Conservation (phyloP, 31 red algal genomes). For the Porphyra umbilicalis region DNA sequence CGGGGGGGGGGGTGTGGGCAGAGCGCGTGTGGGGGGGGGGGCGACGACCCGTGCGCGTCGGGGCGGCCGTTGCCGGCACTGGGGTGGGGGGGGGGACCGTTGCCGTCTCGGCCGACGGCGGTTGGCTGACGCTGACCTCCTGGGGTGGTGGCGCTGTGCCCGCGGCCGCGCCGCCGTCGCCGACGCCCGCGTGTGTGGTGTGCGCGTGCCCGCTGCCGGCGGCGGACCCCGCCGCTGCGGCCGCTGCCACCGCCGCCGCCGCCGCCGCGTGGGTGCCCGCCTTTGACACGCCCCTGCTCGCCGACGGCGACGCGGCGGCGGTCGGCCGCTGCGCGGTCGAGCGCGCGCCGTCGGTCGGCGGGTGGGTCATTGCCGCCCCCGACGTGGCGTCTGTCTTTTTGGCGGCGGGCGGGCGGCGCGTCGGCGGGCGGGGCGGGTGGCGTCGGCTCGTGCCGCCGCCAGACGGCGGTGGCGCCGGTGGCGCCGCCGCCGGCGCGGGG, state of each 20-base stretch:
- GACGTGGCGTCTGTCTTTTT: background rate
- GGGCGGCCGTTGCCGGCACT: background rate
- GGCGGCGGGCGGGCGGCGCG: background rate
- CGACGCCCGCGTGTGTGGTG: too few species aligned
- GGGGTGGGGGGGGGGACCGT: background rate
- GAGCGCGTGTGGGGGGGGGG: background rate
- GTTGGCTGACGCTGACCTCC: background rate
- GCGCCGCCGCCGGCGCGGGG: background rate
- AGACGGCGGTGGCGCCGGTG: background rate
- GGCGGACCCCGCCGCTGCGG: background rate
- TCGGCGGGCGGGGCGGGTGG: background rate
- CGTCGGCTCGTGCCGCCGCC: background rate
- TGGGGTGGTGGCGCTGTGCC: background rate
- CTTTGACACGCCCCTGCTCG: background rate
- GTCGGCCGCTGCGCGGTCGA: background rate
- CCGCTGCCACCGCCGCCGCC: background rate
- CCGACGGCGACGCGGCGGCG: background rate
- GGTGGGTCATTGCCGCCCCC: background rate
- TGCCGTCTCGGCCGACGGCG: background rate
- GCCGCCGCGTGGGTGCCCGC: background rate
- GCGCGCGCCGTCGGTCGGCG: background rate
- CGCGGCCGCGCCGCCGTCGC: background rate
- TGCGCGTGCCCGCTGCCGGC: background rate
- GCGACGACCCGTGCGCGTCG: background rate
- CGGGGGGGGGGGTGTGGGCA: background rate